A percentile compares a stretch with the other conserved stretches of the same genome.
Evolutionary conservation across 1,284 basidiomycete genomes (phyloP).

Genomic region (Boletellus sp.): DNA sequence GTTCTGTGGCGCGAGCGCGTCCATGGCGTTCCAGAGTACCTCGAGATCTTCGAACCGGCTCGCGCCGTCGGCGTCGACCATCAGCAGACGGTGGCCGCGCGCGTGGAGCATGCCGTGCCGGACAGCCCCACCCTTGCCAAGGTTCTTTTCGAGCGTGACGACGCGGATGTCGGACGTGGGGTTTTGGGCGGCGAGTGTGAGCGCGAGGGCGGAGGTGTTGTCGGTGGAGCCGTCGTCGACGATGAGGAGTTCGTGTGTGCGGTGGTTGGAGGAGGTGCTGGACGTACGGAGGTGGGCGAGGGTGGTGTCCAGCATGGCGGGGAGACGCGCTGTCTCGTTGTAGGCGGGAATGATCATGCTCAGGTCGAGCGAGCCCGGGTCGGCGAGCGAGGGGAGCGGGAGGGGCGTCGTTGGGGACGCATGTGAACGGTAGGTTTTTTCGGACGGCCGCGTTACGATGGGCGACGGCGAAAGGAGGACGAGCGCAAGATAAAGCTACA

Average conservation of each 20-base stretch:
- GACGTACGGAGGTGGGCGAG: conserved; percentile 53
- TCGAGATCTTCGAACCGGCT: conserved; percentile 83
- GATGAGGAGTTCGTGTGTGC: conserved; percentile 76
- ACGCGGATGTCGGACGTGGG: conserved; percentile 63
- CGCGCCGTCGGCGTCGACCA: conserved; percentile 93
- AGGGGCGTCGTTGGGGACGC: conserved; percentile 45
- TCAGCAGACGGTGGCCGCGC: conserved; percentile 76
- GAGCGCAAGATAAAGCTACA: conserved; percentile 60
- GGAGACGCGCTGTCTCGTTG: conserved; percentile 82
- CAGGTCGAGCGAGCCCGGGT: conserved; percentile 59
- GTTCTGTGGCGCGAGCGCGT: conserved; percentile 48
- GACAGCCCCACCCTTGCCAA: conserved; percentile 91
- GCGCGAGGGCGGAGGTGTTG: conserved; percentile 62
- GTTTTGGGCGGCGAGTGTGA: conserved; percentile 61
- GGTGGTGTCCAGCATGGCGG: conserved; percentile 75
- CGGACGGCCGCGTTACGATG: conserved; percentile 60
- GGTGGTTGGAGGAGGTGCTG: conserved; percentile 25
- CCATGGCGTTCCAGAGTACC: conserved; percentile 70
- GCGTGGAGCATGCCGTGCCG: conserved; percentile 84
- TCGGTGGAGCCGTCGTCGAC: conserved; percentile 90
- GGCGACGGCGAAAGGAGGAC: conserved; percentile 66
- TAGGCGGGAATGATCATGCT: conserved; percentile 87
- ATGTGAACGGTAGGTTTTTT: conserved; percentile 60
- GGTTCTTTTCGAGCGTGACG: conserved; percentile 73
- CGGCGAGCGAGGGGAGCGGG: conserved; percentile 53